Evolutionary conservation across 2,329 filamentous ascomycete species (phyloP), one percentile per base, ranked within the genome.

Genomic region (Keithomyces neogunnii): DNA sequence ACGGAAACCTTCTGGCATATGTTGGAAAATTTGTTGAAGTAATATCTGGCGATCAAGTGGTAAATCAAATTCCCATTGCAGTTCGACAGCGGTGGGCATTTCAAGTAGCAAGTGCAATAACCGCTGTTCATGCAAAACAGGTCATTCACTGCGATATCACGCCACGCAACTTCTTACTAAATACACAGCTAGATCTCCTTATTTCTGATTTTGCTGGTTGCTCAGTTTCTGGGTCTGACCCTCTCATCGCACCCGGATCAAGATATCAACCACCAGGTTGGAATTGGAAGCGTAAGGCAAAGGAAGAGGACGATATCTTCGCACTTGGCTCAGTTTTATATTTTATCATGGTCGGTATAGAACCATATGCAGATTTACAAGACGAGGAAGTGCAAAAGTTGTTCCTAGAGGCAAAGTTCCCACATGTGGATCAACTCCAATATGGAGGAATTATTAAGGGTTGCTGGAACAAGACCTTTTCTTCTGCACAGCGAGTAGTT

Each of bases 61-160:
- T 39, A 39, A 39, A 39, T n/a, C 36, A 39, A 7, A 13, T 39
- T 4, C 36, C 36, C 36, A 39, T 39, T 5, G 36, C 3, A 39
- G 36, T 39, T 39, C 36, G 36, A 39, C 7, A 5, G 4, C 36
- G 29, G 29, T 70, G 67, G 68, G 60, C 59, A 43, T 57, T 58
- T 10, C 62, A 70, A 54, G 61, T 63, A 45, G 58, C 66, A 33
- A 60, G 68, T 56, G 67, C 61, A 7, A 51, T 72, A 35, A 54
- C 56, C 44, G 57, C 66, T 45, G 51, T 72, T 32, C 70, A 73
- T 60, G 60, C 55, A 9, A 60, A 60, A 52, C 56, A 59, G 19
- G 61, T 71, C 11, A 63, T 72, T 54, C 69, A 73, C 54, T 68
- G 63, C 57, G 67, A 73, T 54, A 57, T 72, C 32, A 63, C 65